Conservation (phyloP, 768 basidiomycete genomes). For the Phanerodontia chrysosporium region DNA sequence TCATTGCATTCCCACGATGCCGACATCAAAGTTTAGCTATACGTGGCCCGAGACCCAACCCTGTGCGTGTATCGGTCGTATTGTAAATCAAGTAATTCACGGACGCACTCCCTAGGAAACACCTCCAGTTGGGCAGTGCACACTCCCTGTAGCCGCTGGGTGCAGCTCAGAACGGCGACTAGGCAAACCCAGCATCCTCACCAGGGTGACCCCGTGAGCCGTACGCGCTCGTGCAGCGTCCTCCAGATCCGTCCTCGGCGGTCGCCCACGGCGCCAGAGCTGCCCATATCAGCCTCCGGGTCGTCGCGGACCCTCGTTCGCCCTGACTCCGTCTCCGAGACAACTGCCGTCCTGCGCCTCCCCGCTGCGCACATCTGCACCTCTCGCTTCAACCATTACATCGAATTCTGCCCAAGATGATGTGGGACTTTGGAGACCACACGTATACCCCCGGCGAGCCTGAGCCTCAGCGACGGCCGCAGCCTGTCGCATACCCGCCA, state of each 20-base stretch:
- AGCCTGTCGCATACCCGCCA: not conserved
- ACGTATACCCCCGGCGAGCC: conserved; percentile 7
- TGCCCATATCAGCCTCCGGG: not conserved
- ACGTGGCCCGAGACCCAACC: too few species aligned
- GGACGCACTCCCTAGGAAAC: too few species aligned
- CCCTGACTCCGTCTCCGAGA: not conserved
- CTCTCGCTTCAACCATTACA: not conserved
- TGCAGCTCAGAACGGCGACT: not conserved
- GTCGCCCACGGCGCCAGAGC: not conserved
- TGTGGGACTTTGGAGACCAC: conserved; percentile 14
- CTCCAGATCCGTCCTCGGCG: not conserved
- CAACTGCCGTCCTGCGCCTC: not conserved
- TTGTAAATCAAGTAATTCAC: too few species aligned
- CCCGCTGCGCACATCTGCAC: not conserved
- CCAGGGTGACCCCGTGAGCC: not conserved
- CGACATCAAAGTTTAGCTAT: too few species aligned
- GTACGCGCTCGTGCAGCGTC: not conserved
- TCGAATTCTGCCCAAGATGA: conserved; percentile 10
- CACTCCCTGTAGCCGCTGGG: not conserved
- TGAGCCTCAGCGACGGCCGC: not conserved
- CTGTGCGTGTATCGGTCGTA: too few species aligned
- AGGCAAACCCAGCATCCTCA: not conserved
- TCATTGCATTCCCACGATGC: too few species aligned
- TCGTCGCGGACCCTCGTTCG: not conserved
- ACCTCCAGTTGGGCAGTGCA: not conserved